These are phyloP conservation scores for Mortierella sp. DNA, from an alignment of 371 early-diverging fungal genomes.

Conservation along the genomic window DNA sequence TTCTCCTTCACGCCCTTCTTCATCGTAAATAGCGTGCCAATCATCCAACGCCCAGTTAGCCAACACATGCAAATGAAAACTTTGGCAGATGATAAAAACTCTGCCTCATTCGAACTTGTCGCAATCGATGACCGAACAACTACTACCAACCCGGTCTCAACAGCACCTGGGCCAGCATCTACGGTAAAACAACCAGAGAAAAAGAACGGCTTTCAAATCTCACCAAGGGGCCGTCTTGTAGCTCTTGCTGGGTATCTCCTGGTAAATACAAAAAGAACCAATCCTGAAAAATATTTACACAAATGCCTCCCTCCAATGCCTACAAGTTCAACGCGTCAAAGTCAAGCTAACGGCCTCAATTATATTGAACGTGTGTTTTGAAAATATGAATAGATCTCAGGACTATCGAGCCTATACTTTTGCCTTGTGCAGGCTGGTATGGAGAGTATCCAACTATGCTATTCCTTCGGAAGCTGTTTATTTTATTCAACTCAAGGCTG, in stretches of 20 bases:
- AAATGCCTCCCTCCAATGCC: too few relatives aligned
- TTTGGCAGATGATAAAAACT: conserved; percentile 16
- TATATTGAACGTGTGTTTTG: too few relatives aligned
- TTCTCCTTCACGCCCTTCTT: background rate
- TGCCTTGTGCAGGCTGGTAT: conserved; percentile 33
- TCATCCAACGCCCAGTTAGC: too few relatives aligned
- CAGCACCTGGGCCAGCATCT: background rate
- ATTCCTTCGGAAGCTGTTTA: conserved; percentile 27
- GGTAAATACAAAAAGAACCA: conserved; percentile 9
- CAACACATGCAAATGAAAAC: background rate
- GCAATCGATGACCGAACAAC: conserved; percentile 23
- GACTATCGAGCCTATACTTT: conserved; percentile 41
- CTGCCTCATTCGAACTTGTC: conserved; percentile 44
- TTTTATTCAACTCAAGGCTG: conserved; percentile 42
- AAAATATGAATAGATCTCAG: conserved; percentile 20
- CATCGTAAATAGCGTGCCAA: too few relatives aligned
- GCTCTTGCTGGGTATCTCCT: conserved; percentile 36
- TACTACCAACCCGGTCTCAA: background rate
- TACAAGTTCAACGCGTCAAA: too few relatives aligned
- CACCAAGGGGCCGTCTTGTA: conserved; percentile 30
- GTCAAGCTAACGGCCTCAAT: background rate
- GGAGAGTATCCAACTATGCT: conserved; percentile 25
- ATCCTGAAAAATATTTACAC: background rate
- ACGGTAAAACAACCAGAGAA: background rate
- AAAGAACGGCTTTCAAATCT: background rate